Percentiles rank a stretch among this genome's conserved stretches.
Conservation (phyloP, 768 basidiomycete species). For the Thelephora aurantiotincta region DNA sequence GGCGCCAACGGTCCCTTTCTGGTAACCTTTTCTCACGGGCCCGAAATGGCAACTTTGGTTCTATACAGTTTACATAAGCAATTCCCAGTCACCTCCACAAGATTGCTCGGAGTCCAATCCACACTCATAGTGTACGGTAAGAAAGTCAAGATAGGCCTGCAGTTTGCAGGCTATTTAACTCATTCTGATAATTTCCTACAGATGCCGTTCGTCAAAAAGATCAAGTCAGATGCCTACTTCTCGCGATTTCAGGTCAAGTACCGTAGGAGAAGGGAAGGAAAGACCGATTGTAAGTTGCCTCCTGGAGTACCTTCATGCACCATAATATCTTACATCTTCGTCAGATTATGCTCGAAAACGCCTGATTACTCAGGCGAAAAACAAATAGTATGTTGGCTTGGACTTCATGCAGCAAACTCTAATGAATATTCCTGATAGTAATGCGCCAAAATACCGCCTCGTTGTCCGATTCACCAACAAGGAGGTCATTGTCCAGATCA, state of each 20-base stretch:
- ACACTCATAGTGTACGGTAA: no score
- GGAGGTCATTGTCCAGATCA: slow-evolving; percentile 88
- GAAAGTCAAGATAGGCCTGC: no score
- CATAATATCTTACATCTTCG: not conserved
- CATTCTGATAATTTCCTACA: slow-evolving; percentile 9
- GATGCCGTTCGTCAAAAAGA: slow-evolving; percentile 97
- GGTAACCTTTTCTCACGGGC: not conserved
- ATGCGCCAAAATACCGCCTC: slow-evolving; percentile 94
- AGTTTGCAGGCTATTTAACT: not conserved
- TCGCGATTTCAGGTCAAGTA: slow-evolving; percentile 99
- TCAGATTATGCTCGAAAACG: slow-evolving; percentile 96
- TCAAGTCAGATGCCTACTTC: slow-evolving; percentile 97
- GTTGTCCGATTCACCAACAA: slow-evolving; percentile 99
- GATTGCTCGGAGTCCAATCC: not conserved
- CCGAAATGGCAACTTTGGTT: not conserved
- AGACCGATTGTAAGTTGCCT: slow-evolving; percentile 75
- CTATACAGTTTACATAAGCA: slow-evolving; percentile 3
- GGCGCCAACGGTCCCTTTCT: not conserved
- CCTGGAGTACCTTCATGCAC: not conserved
- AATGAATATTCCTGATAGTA: slow-evolving; percentile 27
- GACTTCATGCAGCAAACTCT: not conserved
- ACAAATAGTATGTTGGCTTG: slow-evolving; percentile 69
- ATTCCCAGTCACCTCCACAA: slow-evolving; percentile 2
- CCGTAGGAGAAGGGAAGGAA: slow-evolving; percentile 92
- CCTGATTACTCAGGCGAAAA: slow-evolving; percentile 95